Evolutionary conservation across 2,329 filamentous ascomycete species (phyloP).

Genomic region (Aspergillus arachidicola): DNA sequence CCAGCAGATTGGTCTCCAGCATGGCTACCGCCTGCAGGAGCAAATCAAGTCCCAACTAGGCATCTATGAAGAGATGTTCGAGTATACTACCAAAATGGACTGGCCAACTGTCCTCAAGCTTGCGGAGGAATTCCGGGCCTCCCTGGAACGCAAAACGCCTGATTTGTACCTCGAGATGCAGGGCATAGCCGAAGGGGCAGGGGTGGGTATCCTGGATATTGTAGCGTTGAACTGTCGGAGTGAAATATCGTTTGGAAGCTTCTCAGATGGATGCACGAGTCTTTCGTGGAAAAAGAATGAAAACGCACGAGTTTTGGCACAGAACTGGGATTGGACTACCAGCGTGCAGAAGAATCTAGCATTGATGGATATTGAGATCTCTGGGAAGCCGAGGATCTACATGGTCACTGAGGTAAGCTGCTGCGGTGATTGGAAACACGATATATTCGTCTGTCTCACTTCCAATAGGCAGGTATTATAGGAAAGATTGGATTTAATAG

Average conservation of each 20-base stretch:
- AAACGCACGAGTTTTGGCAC: conserved; percentile 47
- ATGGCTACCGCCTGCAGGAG: conserved; percentile 44
- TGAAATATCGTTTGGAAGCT: conserved; percentile 60
- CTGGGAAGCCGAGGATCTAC: conserved; percentile 51
- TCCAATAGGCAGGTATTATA: conserved; percentile 53
- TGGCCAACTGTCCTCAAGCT: conserved; percentile 51
- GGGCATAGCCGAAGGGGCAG: conserved; percentile 58
- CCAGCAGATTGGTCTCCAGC: conserved; percentile 51
- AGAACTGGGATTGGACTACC: conserved; percentile 64
- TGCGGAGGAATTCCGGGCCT: conserved; percentile 51
- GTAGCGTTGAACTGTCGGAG: conserved; percentile 62
- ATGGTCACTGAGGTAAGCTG: conserved; percentile 55
- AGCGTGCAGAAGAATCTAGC: conserved; percentile 56
- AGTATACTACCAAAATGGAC: conserved; percentile 48
- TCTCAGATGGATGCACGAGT: conserved; percentile 61
- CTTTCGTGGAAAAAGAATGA: conserved; percentile 52
- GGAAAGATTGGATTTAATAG: conserved; percentile 69
- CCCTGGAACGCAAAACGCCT: conserved; percentile 43
- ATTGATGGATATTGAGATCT: conserved; percentile 51
- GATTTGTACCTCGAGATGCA: conserved; percentile 49
- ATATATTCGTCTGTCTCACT: background rate
- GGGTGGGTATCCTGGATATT: conserved; percentile 52
- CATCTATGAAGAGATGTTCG: conserved; percentile 54
- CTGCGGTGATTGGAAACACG: background rate
- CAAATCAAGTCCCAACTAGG: conserved; percentile 48